Evolutionary conservation across 441 rosid species (phyloP), one percentile per base, ranked within the genome.

Genomic region (Flueggea neowawraea): DNA sequence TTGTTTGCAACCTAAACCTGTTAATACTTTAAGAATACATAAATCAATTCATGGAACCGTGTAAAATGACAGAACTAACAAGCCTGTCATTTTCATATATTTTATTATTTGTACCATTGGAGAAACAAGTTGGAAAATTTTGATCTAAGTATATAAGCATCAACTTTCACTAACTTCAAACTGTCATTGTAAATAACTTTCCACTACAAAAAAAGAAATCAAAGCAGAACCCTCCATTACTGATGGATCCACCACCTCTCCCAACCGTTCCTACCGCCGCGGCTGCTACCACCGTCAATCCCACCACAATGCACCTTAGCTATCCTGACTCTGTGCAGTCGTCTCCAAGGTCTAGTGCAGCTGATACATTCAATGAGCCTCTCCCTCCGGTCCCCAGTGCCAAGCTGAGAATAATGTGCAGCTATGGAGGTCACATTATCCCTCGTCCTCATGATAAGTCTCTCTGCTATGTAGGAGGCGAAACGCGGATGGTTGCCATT

Each of bases 371-470:
- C 43, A 74, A 68, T 36, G 91, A 87, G 28, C 70, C 79, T 45
- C 90, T 86, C 48, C 92, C 84, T 16, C 80, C 73, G 0, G 68
- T 78, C 45, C 76, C 74, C n/a, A 77, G 73, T 6, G 68, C 89
- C 50, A 88, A 87, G 63, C 86, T 90, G 59, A 91, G 97, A 12
- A 85, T 93, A 53, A 94, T 90, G 96, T 90, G 98, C 78, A 87
- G 96, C 78, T 94, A 87, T 61, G 96, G 97, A 13, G 98, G 96
- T 10, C 97, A 89, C 62, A 94, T 94, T 65, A 84, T 90, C 33
- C 98, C 98, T 54, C 87, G 98, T 0, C 98, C 98, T 1, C 96
- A 94, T 65, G 90, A 90, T 66, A 94, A 91, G 75, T 75, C 84
- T 13, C 90, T 94, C 60, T 89, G 91, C 74, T 94, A 94, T 73